Conservation (phyloP, 2,329 filamentous ascomycete genomes). For the Microdochium bolleyi region DNA sequence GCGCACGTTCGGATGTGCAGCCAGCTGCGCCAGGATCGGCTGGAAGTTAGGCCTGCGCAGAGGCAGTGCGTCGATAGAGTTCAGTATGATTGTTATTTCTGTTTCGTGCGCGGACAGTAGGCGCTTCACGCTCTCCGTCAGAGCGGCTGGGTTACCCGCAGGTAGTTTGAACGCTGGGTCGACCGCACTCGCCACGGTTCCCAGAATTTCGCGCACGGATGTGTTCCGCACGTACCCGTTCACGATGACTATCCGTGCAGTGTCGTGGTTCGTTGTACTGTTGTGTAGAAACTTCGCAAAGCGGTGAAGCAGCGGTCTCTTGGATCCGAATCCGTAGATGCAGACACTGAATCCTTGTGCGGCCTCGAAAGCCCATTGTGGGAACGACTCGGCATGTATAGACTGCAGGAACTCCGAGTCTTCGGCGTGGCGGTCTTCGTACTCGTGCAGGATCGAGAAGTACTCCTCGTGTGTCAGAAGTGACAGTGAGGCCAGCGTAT, state of each 20-base stretch:
- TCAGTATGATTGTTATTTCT: conserved; percentile 63
- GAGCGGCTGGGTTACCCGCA: conserved; percentile 57
- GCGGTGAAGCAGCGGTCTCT: conserved; percentile 63
- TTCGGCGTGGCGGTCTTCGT: conserved; percentile 58
- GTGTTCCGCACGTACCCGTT: conserved; percentile 73
- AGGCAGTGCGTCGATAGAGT: conserved; percentile 76
- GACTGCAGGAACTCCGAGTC: conserved; percentile 66
- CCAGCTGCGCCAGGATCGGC: conserved; percentile 66
- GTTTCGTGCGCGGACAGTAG: conserved; percentile 44
- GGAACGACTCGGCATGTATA: conserved; percentile 73
- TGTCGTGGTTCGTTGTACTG: conserved; percentile 23
- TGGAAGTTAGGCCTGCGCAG: conserved; percentile 67
- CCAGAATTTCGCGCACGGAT: conserved; percentile 61
- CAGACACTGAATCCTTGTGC: conserved; percentile 82
- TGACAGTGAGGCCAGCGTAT: conserved; percentile 66
- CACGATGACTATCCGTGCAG: conserved; percentile 65
- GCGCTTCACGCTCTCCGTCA: conserved; percentile 58
- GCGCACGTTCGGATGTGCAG: conserved; percentile 62
- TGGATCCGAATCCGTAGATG: conserved; percentile 88
- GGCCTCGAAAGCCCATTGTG: conserved; percentile 90
- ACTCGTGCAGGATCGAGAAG: conserved; percentile 59
- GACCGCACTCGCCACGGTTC: conserved; percentile 59
- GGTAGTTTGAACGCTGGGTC: conserved; percentile 37
- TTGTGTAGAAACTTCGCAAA: conserved; percentile 67
- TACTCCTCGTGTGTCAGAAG: conserved; percentile 90